Evolutionary conservation across 352 stramenopile genomes (phyloP).

Genomic region (Chloridella minuta): DNA sequence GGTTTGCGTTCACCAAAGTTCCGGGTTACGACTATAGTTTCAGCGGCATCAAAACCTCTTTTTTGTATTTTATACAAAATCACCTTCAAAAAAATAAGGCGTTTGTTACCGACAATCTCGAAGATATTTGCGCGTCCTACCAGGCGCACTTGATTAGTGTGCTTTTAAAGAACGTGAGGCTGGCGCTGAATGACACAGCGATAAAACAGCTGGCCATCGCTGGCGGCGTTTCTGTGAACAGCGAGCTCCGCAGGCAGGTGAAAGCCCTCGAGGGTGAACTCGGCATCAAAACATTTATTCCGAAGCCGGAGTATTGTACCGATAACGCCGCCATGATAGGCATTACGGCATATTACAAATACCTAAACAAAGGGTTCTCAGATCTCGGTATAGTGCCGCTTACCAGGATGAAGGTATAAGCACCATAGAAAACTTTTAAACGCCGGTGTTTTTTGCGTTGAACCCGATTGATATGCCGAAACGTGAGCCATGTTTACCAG

Average conservation of each 20-base stretch:
- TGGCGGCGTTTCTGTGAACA: not conserved
- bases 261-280: not conserved
- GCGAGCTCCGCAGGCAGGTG: not conserved
- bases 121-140: not conserved
- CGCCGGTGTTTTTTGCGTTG: too few species aligned
- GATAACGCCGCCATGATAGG: not conserved
- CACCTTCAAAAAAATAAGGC: not conserved
- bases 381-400: not conserved
- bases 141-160: not conserved
- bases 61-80: constrained; percentile 1
- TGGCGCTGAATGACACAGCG: not conserved
- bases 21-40: not conserved
- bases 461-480: too few species aligned
- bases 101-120: not conserved
- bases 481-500: too few species aligned
- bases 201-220: not conserved
- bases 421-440: too few species aligned
- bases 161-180: not conserved
- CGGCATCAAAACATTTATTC: not conserved
- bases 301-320: not conserved
- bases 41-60: not conserved
- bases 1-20: not conserved
- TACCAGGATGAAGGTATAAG: not conserved
- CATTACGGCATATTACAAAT: not conserved
- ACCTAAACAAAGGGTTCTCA: not conserved